phyloP scores from a whole-genome alignment of 805 yeast genomes.

The Kodamaea hsintzibuensis region DNA sequence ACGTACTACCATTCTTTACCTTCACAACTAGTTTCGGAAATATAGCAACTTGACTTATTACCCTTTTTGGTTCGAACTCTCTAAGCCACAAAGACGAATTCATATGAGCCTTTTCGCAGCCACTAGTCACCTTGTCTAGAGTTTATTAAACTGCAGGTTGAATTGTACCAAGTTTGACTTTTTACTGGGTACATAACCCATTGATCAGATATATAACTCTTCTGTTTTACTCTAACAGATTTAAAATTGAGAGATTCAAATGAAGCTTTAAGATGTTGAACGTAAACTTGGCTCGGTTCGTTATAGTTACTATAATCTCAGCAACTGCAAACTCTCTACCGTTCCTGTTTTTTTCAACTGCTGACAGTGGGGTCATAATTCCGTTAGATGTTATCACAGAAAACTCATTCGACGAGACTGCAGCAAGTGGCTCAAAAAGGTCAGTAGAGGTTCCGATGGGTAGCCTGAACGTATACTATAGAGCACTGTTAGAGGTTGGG shows the following conservation, averaged over 20 bases:
- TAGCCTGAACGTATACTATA: constrained; percentile 3
- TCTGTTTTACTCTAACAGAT: background rate
- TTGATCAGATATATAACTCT: background rate
- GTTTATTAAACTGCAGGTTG: background rate
- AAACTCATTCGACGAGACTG: background rate
- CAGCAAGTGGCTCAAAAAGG: background rate
- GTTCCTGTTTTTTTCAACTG: background rate
- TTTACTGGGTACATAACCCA: background rate
- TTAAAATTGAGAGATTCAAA: background rate
- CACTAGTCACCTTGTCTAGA: background rate
- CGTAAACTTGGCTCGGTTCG: background rate
- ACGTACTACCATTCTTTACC: background rate
- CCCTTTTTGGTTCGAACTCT: background rate
- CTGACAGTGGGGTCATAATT: background rate
- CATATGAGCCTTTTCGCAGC: background rate
- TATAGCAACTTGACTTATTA: background rate
- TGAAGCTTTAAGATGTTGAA: background rate
- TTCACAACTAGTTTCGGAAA: background rate
- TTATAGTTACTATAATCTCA: background rate
- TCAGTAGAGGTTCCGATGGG: background rate
- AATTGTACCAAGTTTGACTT: background rate
- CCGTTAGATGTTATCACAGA: background rate
- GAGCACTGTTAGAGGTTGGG: background rate
- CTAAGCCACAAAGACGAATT: background rate
- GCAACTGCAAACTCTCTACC: background rate